Evolutionary conservation across 805 yeast species (phyloP).

Genomic region (Barnettozyma sp.): DNA sequence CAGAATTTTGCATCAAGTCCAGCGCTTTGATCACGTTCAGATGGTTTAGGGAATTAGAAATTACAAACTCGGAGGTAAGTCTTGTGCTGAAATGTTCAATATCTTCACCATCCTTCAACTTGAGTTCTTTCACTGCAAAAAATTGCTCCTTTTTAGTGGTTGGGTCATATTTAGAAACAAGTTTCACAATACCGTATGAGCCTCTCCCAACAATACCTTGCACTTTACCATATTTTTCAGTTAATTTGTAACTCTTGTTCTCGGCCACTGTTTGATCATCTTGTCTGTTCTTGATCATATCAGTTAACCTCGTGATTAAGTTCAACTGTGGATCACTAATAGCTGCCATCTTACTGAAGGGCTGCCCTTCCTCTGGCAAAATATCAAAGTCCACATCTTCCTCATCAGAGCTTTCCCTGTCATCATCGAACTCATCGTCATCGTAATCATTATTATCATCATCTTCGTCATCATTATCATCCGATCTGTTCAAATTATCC

Average conservation of each 20-base stretch:
- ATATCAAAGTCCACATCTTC: constrained; percentile 5
- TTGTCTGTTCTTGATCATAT: constrained; percentile 38
- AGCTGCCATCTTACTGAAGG: constrained; percentile 28
- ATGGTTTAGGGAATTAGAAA: constrained; percentile 69
- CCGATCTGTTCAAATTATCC: constrained; percentile 7
- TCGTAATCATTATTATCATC: constrained; percentile 9
- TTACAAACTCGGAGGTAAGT: constrained; percentile 85
- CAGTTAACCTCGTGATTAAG: constrained; percentile 41
- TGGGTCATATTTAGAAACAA: constrained; percentile 88
- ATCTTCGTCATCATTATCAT: constrained; percentile 8
- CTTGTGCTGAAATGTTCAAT: constrained; percentile 94
- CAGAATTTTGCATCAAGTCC: constrained; percentile 71
- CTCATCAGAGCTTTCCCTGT: constrained; percentile 7
- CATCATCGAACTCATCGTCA: constrained; percentile 5
- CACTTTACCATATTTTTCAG: constrained; percentile 44
- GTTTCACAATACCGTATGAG: constrained; percentile 94
- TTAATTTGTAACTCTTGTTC: constrained; percentile 29
- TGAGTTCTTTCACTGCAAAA: constrained; percentile 95
- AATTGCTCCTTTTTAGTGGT: constrained; percentile 69
- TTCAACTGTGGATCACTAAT: constrained; percentile 44
- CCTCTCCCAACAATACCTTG: constrained; percentile 79
- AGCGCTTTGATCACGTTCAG: constrained; percentile 70
- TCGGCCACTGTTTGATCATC: constrained; percentile 14
- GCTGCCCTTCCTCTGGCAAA: neutral
- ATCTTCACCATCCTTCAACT: constrained; percentile 91